Evolutionary conservation across 1,139 yeast species (phyloP), one percentile per base, ranked within the genome.

Genomic region (Scheffersomyces stambukii): DNA sequence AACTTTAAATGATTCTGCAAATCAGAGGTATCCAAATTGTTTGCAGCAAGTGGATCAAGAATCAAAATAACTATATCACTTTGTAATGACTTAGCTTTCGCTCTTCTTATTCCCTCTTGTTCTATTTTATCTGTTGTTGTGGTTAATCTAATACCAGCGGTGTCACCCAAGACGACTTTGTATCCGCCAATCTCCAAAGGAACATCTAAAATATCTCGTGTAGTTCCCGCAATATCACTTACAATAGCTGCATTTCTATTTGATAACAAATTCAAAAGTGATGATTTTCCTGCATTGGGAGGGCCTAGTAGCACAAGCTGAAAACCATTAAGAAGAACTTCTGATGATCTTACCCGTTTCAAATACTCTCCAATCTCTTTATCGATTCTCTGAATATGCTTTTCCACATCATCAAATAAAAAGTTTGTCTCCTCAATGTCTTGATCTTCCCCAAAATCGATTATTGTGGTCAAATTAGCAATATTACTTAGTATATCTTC

Each of bases 241-340:
- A 93, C 98, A 22, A 91, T 88, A 0, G 96, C 94, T 8, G 89
- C 85, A 21, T 89, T 94, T 28, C 83, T 75, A 36, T 80, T 72
- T 0, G 91, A 86, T 9, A 91, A 57, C 8, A 59, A 48, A 46
- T 93, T 91, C 27, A 91, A 56, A 9, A 91, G 58, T 1, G 95
- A 84, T 2, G 96, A 88, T 50, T 91, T 91, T 1, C 99, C 99
- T 1, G 96, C 96, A 54, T 91, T 91, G 1, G 98, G 96, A 4
- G 95, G 94, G 0, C 98, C 99, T 13, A 89, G 43, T 13, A 91
- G 59, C 0, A 81, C 77, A 23, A 89, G 49, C 37, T 75, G 76
- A 23, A 91, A 76, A 1, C 99, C 99, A 15, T 71, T 66, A 26
- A 81, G 53, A 12, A 91, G 56, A 1, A 89, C 60, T 40, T 79